A percentile compares a stretch with the other conserved stretches of the same genome.
Evolutionary conservation across 805 yeast species (phyloP).

Genomic region (Tetrapisispora pingtungensis): DNA sequence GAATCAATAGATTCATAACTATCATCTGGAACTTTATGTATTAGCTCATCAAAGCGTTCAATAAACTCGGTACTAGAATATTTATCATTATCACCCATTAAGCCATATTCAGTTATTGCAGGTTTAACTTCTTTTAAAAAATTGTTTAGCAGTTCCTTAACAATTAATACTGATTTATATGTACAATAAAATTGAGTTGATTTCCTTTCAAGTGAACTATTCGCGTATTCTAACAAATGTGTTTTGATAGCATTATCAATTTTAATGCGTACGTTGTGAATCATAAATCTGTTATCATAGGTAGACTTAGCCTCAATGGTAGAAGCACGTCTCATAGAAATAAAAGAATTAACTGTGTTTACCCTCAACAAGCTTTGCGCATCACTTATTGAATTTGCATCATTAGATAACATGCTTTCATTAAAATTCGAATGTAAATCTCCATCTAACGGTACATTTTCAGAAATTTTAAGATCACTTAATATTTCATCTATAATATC

Average conservation of each 20-base stretch:
- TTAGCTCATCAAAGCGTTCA: slow-evolving; percentile 38
- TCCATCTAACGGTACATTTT: slow-evolving; percentile 9
- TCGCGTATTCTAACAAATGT: slow-evolving; percentile 37
- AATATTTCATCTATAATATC: slow-evolving; percentile 26
- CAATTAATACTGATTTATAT: slow-evolving; percentile 39
- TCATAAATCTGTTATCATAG: slow-evolving; percentile 49
- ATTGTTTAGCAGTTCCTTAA: slow-evolving; percentile 32
- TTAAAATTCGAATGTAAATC: slow-evolving; percentile 7
- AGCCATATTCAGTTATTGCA: slow-evolving; percentile 14
- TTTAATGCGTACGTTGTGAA: slow-evolving; percentile 45
- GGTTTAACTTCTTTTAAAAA: slow-evolving; percentile 14
- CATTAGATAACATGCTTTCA: slow-evolving; percentile 6
- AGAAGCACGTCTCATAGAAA: slow-evolving; percentile 24
- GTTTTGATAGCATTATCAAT: slow-evolving; percentile 46
- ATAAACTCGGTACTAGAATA: slow-evolving; percentile 28
- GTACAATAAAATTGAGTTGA: slow-evolving; percentile 38
- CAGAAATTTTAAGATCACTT: slow-evolving; percentile 24
- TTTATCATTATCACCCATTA: slow-evolving; percentile 9
- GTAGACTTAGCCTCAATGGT: slow-evolving; percentile 21
- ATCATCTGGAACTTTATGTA: slow-evolving; percentile 33
- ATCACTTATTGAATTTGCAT: slow-evolving; percentile 5
- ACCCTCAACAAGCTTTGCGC: slow-evolving; percentile 10
- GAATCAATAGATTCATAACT: slow-evolving; percentile 38
- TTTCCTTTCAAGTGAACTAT: slow-evolving; percentile 35
- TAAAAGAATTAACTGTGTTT: slow-evolving; percentile 24